Conservation (phyloP, 768 basidiomycete genomes). For the Calvatia gigantea region DNA sequence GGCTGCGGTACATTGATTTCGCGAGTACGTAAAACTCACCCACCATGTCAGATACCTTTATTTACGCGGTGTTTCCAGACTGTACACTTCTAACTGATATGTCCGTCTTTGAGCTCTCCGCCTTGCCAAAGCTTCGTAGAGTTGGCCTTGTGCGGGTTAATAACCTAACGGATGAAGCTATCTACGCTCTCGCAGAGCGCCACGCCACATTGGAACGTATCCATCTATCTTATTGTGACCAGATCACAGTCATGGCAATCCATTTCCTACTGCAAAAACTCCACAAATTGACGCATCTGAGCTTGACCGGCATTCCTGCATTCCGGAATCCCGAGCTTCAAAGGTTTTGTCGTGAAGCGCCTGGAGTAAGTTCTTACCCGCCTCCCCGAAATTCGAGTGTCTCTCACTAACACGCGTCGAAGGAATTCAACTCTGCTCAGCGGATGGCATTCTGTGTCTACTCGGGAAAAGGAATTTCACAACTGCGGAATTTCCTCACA, state of each 20-base stretch:
- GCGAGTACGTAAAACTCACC: conserved; percentile 62
- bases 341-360: conserved; percentile 85
- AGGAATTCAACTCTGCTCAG: conserved; percentile 93
- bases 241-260: conserved; percentile 88
- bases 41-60: not conserved
- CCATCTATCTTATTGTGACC: conserved; percentile 96
- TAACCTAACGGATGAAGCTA: conserved; percentile 91
- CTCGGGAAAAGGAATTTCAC: conserved; percentile 85
- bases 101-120: conserved; percentile 89
- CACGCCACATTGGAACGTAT: conserved; percentile 90
- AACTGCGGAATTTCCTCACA: conserved; percentile 76
- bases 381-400: conserved; percentile 3
- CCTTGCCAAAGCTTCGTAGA: conserved; percentile 84
- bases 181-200: conserved; percentile 83
- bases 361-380: conserved; percentile 52
- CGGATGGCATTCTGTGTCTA: conserved; percentile 93
- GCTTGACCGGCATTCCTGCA: conserved; percentile 93
- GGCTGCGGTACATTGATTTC: conserved; percentile 93
- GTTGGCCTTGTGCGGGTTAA: conserved; percentile 93
- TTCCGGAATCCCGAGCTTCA: conserved; percentile 86
- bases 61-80: conserved; percentile 40
- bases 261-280: conserved; percentile 87
- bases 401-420: conserved; percentile 8
- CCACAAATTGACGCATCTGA: conserved; percentile 90
- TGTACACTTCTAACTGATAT: conserved; percentile 87